Base-by-base conservation (phyloP, 257 asterid genomes). In the Knoxia roxburghii region DNA sequence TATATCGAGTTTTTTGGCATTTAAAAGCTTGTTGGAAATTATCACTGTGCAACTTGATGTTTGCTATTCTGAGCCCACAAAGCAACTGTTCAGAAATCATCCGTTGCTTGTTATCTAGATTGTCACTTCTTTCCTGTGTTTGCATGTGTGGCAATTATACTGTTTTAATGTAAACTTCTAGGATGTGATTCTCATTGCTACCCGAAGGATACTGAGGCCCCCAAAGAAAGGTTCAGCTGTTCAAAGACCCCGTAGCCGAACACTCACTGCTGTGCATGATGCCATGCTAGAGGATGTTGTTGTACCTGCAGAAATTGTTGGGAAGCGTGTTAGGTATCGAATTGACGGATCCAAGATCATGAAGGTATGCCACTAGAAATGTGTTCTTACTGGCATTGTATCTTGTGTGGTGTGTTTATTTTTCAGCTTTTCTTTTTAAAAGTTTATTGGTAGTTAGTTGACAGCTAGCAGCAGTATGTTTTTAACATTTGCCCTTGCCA, bases 221-320 rank as follows among this genome's bases (percentile, higher is more conserved):
- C 97, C 96, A 1, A 90, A 86, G 93, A 90, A 87, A 73, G 96
- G 97, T 46, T 86, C 96, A 63, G 97, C 97, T 67, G 89, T 61
- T 49, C 95, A 88, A 66, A 77, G 96, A 41, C 97, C 97, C 18
- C 84, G 97, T 61, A 70, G 86, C 70, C 89, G 97, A 58, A 90
- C 95, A 27, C 91, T 90, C n/a, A 90, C 96, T 49, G 71, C 95
- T 14, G 97, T 90, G 53, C 97, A 90, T 61, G 97, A 90, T 13
- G 96, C 95, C 35, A 74, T 88, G 69, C 88, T 90, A 9, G 97
- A 90, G 87, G 97, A 90, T 56, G 80, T 90, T 23, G 97, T 86
- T 53, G 86, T 79, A 17, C 97, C 96, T 10, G 95, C 96, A 46
- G 97, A 90, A 81, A 90, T 90, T 76, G 87, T 84, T 50, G 97